Evolutionary conservation across 192 early-diverging fungal genomes (phyloP), one percentile per base, ranked within the genome.

Genomic region (Geranomyces variabilis): DNA sequence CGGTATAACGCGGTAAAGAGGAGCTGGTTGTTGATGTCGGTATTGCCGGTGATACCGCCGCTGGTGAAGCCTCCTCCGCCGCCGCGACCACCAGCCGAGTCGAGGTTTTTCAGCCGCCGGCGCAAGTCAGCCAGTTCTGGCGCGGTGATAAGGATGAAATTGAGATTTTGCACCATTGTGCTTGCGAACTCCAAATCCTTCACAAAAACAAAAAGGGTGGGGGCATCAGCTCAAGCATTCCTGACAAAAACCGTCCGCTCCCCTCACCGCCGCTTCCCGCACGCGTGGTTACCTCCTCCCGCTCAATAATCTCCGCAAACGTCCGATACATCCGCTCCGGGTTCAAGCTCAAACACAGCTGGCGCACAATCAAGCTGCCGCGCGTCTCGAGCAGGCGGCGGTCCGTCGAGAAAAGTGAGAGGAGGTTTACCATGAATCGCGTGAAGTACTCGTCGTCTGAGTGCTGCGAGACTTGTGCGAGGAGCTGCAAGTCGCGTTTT

Each of bases 111-210:
- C 14, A 99, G 69, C 24, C 91, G 78, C 44, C 89, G 83, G 22
- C 98, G 79, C 60, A 99, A 75, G 45, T 91, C 90, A 8, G 88
- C 81, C 9, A 97, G 80, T 70, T 99, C 98, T 0, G 96, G 92
- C 0, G 96, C 90, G 0, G 98, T 99, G 28, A 98, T 92, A 15
- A 99, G 80, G 48, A 99, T 96, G 62, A 95, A 91, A 79, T 96
- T 97, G 61, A 99, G 80, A 56, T 97, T 96, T 80, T 98, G 96
- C 3, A 99, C 93, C 96, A 99, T 99, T 1, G 90, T 92, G 64
- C 90, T 92, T 7, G 94, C 92, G 84, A 98, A 99, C 48, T 98
- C 97, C 15, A 95, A 71, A 77, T 96, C 93, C 84, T 90, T 2
- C 45, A 36, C 34, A n/a, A 49, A 17, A 77, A 22, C 3, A 41